Evolutionary conservation across 345 rosid genomes (phyloP).

Genomic region (Adansonia digitata): DNA sequence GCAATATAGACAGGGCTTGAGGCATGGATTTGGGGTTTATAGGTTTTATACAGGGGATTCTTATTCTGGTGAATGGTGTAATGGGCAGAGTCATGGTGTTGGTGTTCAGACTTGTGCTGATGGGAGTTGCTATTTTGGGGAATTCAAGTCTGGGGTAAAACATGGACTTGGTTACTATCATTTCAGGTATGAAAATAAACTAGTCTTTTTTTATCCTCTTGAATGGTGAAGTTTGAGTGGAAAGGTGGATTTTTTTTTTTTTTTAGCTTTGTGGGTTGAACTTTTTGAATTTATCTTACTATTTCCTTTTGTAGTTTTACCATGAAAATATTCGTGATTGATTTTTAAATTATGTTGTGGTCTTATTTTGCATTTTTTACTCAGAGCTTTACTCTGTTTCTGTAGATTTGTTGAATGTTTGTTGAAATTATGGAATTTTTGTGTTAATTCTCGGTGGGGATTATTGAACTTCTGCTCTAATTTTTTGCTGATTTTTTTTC

Average conservation of each 20-base stretch:
- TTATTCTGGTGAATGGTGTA: constrained; percentile 85
- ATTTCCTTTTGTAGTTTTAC: not conserved
- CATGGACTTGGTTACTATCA: constrained; percentile 92
- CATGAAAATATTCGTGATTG: not conserved
- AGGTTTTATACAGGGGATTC: constrained; percentile 89
- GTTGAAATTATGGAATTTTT: not conserved
- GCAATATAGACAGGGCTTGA: constrained; percentile 68
- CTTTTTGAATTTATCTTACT: not conserved
- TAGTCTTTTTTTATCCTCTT: not conserved
- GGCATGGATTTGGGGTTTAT: constrained; percentile 81
- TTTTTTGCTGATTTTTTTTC: not conserved
- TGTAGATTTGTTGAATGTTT: not conserved
- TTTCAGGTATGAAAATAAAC: constrained; percentile 53
- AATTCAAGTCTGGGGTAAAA: constrained; percentile 82
- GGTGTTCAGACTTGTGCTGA: constrained; percentile 88
- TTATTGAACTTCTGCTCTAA: not conserved
- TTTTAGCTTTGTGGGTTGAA: not conserved
- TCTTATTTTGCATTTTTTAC: not conserved
- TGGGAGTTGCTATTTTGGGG: constrained; percentile 77
- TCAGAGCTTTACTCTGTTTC: not conserved
- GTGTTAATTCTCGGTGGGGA: not conserved
- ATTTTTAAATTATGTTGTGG: not conserved
- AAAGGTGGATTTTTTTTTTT: not conserved
- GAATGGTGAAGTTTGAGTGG: not conserved
- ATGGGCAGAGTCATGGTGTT: constrained; percentile 91